Conservation (phyloP, 139 green algal species). For the Chlorella sp. region DNA sequence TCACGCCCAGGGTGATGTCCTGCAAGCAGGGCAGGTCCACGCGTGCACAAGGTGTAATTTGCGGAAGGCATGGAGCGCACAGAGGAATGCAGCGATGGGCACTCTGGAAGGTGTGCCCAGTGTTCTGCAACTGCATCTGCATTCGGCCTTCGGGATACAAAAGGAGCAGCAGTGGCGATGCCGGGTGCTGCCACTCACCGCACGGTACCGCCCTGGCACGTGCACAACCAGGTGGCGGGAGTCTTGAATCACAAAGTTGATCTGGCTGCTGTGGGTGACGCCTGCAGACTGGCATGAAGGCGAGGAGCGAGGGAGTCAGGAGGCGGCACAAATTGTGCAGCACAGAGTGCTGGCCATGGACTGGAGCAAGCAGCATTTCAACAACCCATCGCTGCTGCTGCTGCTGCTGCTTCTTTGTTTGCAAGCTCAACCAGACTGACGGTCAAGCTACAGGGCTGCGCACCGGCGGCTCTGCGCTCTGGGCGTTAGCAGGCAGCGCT, state of each 20-base stretch:
- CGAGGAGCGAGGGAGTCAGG: not conserved
- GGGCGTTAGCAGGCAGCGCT: not conserved
- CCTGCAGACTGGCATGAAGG: not conserved
- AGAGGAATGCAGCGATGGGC: no score
- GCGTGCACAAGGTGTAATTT: no score
- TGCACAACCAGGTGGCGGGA: not conserved
- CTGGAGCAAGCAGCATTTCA: no score
- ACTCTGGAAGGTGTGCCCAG: no score
- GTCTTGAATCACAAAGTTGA: not conserved
- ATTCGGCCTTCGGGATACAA: not conserved
- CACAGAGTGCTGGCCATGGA: not conserved
- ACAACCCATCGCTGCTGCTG: no score
- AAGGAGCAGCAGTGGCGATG: not conserved
- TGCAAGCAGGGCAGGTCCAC: not conserved
- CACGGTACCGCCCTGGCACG: slow-evolving; percentile 27
- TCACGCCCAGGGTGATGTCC: slow-evolving; percentile 4
- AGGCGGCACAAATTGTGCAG: not conserved
- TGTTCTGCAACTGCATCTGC: no score
- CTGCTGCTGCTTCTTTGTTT: no score
- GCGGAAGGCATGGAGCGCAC: not conserved
- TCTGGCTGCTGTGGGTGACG: slow-evolving; percentile 5
- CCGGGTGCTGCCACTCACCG: not conserved
- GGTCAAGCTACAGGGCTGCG: no score
- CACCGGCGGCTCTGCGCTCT: not conserved
- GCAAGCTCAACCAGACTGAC: no score